Conservation (phyloP, 371 early-diverging fungal genomes). For the Mortierella sp. region DNA sequence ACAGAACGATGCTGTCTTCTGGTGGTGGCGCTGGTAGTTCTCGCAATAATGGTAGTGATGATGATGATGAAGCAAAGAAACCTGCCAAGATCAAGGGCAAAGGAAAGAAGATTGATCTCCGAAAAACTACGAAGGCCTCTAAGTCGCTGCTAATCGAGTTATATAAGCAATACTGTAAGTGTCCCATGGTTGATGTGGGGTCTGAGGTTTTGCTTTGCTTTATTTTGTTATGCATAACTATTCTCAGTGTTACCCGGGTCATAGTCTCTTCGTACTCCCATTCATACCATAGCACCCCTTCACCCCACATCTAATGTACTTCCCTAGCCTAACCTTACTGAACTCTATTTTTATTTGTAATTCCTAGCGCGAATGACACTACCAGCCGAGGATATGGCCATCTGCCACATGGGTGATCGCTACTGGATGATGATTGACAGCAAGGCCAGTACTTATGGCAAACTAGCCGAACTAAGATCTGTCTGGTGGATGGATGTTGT, state of each 20-base stretch:
- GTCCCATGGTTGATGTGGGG: no score
- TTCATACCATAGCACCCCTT: background rate
- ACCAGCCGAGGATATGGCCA: conserved; percentile 51
- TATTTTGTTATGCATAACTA: no score
- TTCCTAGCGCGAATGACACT: conserved; percentile 25
- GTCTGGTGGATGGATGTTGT: conserved; percentile 58
- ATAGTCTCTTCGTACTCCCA: no score
- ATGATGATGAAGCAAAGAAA: conserved; percentile 6
- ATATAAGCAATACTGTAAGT: conserved; percentile 38
- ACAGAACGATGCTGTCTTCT: background rate
- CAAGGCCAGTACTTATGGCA: conserved; percentile 49
- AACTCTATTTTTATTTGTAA: background rate
- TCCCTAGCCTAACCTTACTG: background rate
- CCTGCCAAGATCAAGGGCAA: conserved; percentile 24
- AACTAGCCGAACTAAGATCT: conserved; percentile 46
- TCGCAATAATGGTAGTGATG: background rate
- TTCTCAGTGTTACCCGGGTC: no score
- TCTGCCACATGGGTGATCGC: conserved; percentile 52
- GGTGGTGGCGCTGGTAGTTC: background rate
- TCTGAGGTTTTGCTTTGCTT: no score
- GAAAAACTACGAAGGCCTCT: conserved; percentile 29
- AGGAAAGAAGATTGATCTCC: conserved; percentile 29
- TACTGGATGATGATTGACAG: conserved; percentile 54
- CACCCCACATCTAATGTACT: background rate
- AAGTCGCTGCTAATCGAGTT: conserved; percentile 27